These are phyloP conservation scores for Xylaria hypoxylon DNA, from an alignment of 2,329 filamentous ascomycete genomes.

Conservation along the genomic window DNA sequence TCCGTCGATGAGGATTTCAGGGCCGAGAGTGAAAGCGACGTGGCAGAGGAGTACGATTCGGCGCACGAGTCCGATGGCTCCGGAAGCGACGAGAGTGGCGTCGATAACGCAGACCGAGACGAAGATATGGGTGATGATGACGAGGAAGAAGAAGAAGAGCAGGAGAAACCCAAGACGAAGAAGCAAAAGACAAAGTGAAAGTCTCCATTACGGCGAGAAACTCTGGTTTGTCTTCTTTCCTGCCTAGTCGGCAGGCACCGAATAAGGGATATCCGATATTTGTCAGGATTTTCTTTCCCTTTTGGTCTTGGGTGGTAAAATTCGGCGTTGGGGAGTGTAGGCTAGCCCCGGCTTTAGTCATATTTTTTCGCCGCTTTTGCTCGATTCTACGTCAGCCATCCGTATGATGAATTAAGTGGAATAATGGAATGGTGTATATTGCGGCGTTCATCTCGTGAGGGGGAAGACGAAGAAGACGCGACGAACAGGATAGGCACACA, in stretches of 20 bases:
- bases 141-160: slow-evolving; percentile 56
- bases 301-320: slow-evolving; percentile 27
- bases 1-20: slow-evolving; percentile 96
- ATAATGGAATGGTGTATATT: neutral
- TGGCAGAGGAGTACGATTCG: slow-evolving; percentile 95
- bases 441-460: neutral
- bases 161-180: slow-evolving; percentile 56
- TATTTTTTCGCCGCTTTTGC: neutral
- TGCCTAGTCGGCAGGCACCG: slow-evolving; percentile 10
- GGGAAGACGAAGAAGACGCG: neutral
- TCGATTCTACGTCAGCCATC: slow-evolving; percentile 2
- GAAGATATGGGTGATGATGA: slow-evolving; percentile 52
- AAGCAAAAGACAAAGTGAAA: slow-evolving; percentile 44
- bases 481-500: neutral
- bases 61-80: slow-evolving; percentile 87
- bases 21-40: slow-evolving; percentile 91
- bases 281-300: neutral
- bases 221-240: neutral
- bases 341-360: slow-evolving; percentile 14
- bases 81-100: slow-evolving; percentile 74
- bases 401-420: neutral
- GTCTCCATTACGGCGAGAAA: neutral
- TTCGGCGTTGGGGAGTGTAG: slow-evolving; percentile 35
- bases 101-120: slow-evolving; percentile 60
- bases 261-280: slow-evolving; percentile 22